Conservation (phyloP, 2,329 filamentous ascomycete genomes). For the Aspergillus melleus region DNA sequence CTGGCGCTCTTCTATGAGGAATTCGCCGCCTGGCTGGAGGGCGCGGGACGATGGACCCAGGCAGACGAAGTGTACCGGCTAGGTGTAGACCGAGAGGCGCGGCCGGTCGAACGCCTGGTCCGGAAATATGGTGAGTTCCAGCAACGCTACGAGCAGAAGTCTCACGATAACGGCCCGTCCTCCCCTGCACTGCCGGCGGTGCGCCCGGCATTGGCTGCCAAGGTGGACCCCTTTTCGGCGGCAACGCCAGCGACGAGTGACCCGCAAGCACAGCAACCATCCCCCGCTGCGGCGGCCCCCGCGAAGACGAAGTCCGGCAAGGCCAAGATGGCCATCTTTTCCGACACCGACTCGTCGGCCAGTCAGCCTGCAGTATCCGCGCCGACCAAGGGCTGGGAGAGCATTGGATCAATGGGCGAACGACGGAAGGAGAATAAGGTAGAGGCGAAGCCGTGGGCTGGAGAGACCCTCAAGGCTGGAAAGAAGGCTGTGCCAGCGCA, state of each 20-base stretch:
- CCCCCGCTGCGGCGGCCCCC: conserved; percentile 48
- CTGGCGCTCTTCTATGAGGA: conserved; percentile 96
- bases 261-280: conserved; percentile 64
- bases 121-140: conserved; percentile 95
- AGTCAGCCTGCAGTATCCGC: conserved; percentile 56
- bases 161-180: conserved; percentile 66
- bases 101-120: conserved; percentile 74
- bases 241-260: conserved; percentile 55
- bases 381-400: conserved; percentile 80
- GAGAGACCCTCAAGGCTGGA: conserved; percentile 84
- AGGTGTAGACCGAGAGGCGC: conserved; percentile 84
- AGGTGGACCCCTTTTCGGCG: conserved; percentile 75
- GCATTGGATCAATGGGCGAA: conserved; percentile 79
- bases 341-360: conserved; percentile 66
- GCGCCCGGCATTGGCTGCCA: conserved; percentile 79
- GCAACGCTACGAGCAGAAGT: conserved; percentile 68
- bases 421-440: conserved; percentile 91
- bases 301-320: conserved; percentile 65
- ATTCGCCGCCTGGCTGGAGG: conserved; percentile 90
- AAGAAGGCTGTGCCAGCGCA: conserved; percentile 74
- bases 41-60: conserved; percentile 78
- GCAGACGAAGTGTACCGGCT: conserved; percentile 92
- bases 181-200: conserved; percentile 85
- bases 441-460: conserved; percentile 85
- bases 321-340: conserved; percentile 88